Evolutionary conservation across 805 yeast genomes (phyloP).

Genomic region (Jamesozyma jinghongensis): DNA sequence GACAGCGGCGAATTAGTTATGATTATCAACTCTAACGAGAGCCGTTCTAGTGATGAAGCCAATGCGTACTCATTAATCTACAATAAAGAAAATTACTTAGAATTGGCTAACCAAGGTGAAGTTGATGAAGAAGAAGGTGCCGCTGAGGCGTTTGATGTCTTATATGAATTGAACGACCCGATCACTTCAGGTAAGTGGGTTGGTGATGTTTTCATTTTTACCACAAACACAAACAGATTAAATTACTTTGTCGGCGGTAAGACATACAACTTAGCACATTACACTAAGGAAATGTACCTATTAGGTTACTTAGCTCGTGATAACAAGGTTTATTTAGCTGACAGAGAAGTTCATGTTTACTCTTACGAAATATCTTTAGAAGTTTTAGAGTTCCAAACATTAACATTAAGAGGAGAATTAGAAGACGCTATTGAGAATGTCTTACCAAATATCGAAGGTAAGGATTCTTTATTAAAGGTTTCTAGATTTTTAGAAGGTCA

Average conservation of each 20-base stretch:
- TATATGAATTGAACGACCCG: constrained; percentile 71
- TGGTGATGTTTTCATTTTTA: constrained; percentile 92
- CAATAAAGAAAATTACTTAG: constrained; percentile 56
- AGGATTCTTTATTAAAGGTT: constrained; percentile 62
- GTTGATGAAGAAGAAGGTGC: constrained; percentile 79
- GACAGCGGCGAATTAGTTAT: constrained; percentile 86
- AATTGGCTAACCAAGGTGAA: constrained; percentile 48
- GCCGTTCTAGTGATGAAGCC: constrained; percentile 21
- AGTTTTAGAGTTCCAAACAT: constrained; percentile 91
- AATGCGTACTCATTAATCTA: constrained; percentile 71
- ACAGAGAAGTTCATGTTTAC: constrained; percentile 76
- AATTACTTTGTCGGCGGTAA: constrained; percentile 94
- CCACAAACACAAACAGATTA: constrained; percentile 77
- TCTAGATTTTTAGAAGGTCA: constrained; percentile 92
- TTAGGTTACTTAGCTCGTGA: constrained; percentile 88
- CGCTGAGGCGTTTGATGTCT: constrained; percentile 75
- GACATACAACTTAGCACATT: constrained; percentile 84
- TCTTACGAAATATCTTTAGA: constrained; percentile 75
- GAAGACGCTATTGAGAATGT: constrained; percentile 62
- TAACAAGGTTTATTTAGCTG: constrained; percentile 81
- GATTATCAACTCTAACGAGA: constrained; percentile 50
- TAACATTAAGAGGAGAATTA: constrained; percentile 88
- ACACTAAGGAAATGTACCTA: constrained; percentile 76
- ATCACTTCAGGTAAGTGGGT: constrained; percentile 90
- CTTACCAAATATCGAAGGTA: constrained; percentile 49